phyloP scores from a whole-genome alignment of 1,284 basidiomycete species.

The Tilletia horrida region DNA sequence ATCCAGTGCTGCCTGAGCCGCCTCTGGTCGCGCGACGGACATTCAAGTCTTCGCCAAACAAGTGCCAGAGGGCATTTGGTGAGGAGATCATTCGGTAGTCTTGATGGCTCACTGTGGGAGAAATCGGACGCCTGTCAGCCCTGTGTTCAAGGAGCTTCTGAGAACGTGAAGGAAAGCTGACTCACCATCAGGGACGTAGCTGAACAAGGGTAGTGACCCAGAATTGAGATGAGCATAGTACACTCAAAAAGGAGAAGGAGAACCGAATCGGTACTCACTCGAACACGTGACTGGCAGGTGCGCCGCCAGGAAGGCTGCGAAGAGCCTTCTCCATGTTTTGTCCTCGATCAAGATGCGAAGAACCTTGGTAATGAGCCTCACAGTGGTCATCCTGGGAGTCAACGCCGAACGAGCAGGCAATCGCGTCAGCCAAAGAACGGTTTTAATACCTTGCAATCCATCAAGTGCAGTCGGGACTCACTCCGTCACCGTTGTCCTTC shows the following conservation, averaged over 20 bases:
- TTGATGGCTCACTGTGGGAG: slow-evolving; percentile 33
- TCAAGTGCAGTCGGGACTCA: background rate
- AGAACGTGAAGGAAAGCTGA: no score
- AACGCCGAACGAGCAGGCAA: background rate
- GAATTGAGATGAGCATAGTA: no score
- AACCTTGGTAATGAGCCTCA: slow-evolving; percentile 43
- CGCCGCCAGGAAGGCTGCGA: slow-evolving; percentile 8
- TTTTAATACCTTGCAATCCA: no score
- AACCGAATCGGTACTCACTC: slow-evolving; percentile 20
- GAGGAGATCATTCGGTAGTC: slow-evolving; percentile 43
- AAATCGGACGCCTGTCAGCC: slow-evolving; percentile 24
- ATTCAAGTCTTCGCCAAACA: slow-evolving; percentile 30
- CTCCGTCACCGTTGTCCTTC: slow-evolving; percentile 36
- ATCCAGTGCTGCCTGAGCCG: no score
- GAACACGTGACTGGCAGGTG: slow-evolving; percentile 11
- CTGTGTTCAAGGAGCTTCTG: background rate
- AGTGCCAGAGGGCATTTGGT: slow-evolving; percentile 30
- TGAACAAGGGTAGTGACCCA: background rate
- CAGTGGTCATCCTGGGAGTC: slow-evolving; percentile 35
- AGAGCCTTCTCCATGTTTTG: slow-evolving; percentile 34
- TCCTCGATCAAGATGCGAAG: slow-evolving; percentile 38
- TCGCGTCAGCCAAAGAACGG: slow-evolving; percentile 3
- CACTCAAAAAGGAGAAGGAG: slow-evolving; percentile 9
- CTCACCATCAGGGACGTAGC: background rate
- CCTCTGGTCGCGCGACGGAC: background rate